Base-by-base conservation (phyloP, 345 rosid species). In the Gossypium herbaceum region DNA sequence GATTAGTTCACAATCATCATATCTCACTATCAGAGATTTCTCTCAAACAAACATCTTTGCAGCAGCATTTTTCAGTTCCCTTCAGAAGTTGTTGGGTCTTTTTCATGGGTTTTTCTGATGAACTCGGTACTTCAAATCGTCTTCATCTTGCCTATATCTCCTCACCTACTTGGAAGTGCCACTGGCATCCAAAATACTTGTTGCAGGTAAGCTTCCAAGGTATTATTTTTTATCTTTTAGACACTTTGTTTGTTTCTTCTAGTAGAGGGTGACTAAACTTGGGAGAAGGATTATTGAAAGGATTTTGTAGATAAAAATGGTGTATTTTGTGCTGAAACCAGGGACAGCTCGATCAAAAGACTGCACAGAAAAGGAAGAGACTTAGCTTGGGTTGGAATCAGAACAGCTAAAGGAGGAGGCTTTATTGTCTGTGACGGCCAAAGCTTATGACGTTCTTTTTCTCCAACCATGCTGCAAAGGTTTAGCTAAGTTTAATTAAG, bases 341-440 rank as follows among this genome's bases (percentile, higher is more conserved):
- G 85, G 68, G 87, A 85, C 66, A 88, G 86, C 8, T 88, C 90
- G 92, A 78, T 86, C 39, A 86, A 79, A 70, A 81, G 85, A 78
- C 55, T 85, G 81, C 73, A 74, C 10, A 16, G 73, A 43, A 48
- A 81, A 82, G 87, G 90, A 82, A 75, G 77, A 73, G 25, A 75
- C 43, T 83, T 12, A 34, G 16, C 34, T 56, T 72, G 81, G 45
- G 88, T 88, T 51, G 90, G 92, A 52, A 62, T 85, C 48, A 68
- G 86, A 13, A 57, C 64, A 13, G 62, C 85, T 0, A 70, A 47
- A 52, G 72, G 80, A 2, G 85, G 86, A 24, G 82, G 81, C 1
- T 59, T 85, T 51, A 17, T 88, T 7, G 80, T 84, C 50, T 10
- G 41, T 5, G 41, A 5, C 41, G 41, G 41, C 1, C 41, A 34